phyloP scores from a whole-genome alignment of 208 protist species.

The Hexamita inflata region DNA sequence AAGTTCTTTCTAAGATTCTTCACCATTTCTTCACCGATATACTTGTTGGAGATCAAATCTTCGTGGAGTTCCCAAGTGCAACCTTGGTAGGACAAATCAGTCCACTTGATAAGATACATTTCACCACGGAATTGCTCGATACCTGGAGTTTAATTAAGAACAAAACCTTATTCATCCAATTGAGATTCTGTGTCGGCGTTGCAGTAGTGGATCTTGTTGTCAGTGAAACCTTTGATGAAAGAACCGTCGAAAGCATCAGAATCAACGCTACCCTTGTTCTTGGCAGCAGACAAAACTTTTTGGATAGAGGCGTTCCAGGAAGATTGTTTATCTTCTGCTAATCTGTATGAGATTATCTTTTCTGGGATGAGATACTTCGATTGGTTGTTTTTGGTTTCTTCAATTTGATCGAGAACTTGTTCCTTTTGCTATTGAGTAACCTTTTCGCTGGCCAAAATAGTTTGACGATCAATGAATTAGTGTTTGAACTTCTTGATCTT shows the following conservation, averaged over 20 bases:
- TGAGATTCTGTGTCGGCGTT: conserved; percentile 4
- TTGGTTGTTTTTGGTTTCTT: neutral
- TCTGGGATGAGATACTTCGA: neutral
- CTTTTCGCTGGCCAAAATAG: neutral
- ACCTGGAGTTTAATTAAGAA: neutral
- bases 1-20: neutral
- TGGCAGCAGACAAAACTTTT: no score
- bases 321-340: neutral
- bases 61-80: neutral
- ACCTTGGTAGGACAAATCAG: neutral
- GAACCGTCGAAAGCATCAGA: neutral
- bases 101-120: conserved; percentile 10
- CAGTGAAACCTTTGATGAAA: neutral
- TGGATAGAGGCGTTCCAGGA: no score
- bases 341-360: neutral
- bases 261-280: no score
- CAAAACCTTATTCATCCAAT: neutral
- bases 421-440: neutral
- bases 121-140: neutral
- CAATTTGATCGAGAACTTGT: neutral
- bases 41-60: conserved; percentile 16
- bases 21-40: neutral
- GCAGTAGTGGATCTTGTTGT: neutral
- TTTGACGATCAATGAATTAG: neutral
- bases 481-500: conserved; percentile 9